Evolutionary conservation across 1,139 yeast species (phyloP).

Genomic region (Geotrichum candidum): DNA sequence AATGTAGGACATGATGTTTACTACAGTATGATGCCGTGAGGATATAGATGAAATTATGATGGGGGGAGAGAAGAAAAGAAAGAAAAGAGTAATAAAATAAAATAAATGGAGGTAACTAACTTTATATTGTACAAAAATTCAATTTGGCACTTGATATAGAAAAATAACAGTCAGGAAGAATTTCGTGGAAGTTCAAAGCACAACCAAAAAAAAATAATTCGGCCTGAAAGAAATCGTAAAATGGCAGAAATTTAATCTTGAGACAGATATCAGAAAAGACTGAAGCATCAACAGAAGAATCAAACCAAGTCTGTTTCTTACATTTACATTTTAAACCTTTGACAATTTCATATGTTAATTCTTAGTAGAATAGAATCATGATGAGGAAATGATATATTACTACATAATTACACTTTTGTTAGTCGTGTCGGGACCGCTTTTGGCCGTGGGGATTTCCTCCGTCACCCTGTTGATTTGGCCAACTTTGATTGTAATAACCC

Average conservation of each 20-base stretch:
- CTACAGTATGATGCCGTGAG: background rate
- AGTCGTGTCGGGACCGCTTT: constrained; percentile 19
- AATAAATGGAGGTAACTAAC: background rate
- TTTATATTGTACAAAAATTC: background rate
- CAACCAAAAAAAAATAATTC: background rate
- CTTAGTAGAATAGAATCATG: background rate
- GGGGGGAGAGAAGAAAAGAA: background rate
- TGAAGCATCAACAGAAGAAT: no score
- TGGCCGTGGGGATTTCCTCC: constrained; percentile 24
- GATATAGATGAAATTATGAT: background rate
- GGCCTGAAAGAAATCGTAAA: no score
- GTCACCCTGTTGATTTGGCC: constrained; percentile 15
- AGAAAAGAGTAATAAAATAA: background rate
- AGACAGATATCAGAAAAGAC: no score
- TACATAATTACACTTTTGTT: background rate
- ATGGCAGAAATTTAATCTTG: no score
- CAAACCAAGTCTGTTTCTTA: no score
- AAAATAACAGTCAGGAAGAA: background rate
- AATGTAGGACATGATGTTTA: background rate
- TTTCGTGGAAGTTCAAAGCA: background rate
- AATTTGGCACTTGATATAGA: background rate
- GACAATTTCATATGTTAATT: no score
- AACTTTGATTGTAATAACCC: background rate
- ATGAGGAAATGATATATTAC: background rate
- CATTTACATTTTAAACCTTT: no score